Conservation (phyloP, 306 rosid genomes). For the Cicer judaicum region DNA sequence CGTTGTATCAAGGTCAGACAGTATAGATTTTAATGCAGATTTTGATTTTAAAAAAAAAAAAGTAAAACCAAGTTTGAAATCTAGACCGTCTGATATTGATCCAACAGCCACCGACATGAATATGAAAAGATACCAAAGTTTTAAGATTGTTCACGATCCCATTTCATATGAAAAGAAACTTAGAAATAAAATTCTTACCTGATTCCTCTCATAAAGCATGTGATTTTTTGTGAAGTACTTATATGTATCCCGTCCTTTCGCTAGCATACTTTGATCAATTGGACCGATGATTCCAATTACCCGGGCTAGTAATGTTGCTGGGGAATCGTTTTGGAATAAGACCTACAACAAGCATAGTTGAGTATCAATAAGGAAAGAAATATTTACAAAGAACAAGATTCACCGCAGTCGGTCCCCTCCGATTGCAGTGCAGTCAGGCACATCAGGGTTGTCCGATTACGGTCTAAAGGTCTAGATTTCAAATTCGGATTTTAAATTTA, state of each 20-base stretch:
- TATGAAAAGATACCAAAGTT: too few relatives aligned
- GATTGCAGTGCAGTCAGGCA: too few relatives aligned
- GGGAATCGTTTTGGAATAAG: constrained; percentile 95
- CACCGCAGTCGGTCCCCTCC: too few relatives aligned
- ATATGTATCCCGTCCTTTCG: constrained; percentile 91
- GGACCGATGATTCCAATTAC: constrained; percentile 90
- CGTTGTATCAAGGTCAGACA: too few relatives aligned
- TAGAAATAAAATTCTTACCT: constrained; percentile 57
- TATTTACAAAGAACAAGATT: not conserved
- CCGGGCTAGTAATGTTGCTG: constrained; percentile 93
- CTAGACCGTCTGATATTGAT: too few relatives aligned
- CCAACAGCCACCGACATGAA: too few relatives aligned
- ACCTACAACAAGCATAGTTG: constrained; percentile 62
- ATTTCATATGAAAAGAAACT: constrained; percentile 13
- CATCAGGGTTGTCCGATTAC: too few relatives aligned
- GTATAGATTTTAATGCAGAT: too few relatives aligned
- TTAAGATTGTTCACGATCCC: not conserved
- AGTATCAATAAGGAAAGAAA: constrained; percentile 37
- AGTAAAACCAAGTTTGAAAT: too few relatives aligned
- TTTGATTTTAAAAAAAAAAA: too few relatives aligned
- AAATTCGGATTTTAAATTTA: too few relatives aligned
- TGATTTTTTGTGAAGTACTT: constrained; percentile 95
- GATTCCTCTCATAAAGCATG: constrained; percentile 98
- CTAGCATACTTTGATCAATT: constrained; percentile 85
- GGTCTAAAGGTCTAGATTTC: too few relatives aligned